phyloP scores from a whole-genome alignment of 1,284 basidiomycete species.

The Dichomitus squalens region DNA sequence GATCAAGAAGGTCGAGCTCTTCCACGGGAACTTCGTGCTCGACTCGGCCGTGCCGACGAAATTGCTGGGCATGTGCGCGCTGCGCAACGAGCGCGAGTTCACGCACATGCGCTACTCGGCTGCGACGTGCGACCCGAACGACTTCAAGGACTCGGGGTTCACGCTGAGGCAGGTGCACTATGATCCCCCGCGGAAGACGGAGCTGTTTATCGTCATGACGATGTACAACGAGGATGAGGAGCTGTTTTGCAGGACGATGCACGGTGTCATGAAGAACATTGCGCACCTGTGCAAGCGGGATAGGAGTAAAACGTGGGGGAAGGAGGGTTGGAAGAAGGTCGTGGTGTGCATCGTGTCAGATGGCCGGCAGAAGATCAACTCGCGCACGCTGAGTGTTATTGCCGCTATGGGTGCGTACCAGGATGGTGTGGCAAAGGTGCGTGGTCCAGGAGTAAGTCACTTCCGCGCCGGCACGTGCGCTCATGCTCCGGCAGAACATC shows the following conservation, averaged over 20 bases:
- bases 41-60: conserved; percentile 88
- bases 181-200: conserved; percentile 80
- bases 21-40: conserved; percentile 89
- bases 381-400: conserved; percentile 81
- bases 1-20: conserved; percentile 88
- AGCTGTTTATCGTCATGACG: conserved; percentile 83
- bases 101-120: conserved; percentile 94
- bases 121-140: conserved; percentile 92
- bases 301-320: conserved; percentile 91
- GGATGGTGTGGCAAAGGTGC: conserved; percentile 85
- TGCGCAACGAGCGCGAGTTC: conserved; percentile 85
- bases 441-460: conserved; percentile 17
- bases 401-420: conserved; percentile 86
- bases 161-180: conserved; percentile 82
- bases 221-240: conserved; percentile 83
- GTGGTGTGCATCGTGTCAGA: conserved; percentile 68
- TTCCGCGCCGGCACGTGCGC: background rate
- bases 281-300: conserved; percentile 82
- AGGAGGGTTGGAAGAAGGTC: conserved; percentile 97
- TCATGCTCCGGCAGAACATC: conserved; percentile 54
- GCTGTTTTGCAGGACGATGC: conserved; percentile 86
- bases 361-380: conserved; percentile 85
- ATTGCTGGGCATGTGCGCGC: conserved; percentile 77
- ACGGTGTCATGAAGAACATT: conserved; percentile 90
- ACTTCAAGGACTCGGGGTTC: conserved; percentile 81